phyloP scores from a whole-genome alignment of 2,329 filamentous ascomycete species.

The Annulohypoxylon truncatum region DNA sequence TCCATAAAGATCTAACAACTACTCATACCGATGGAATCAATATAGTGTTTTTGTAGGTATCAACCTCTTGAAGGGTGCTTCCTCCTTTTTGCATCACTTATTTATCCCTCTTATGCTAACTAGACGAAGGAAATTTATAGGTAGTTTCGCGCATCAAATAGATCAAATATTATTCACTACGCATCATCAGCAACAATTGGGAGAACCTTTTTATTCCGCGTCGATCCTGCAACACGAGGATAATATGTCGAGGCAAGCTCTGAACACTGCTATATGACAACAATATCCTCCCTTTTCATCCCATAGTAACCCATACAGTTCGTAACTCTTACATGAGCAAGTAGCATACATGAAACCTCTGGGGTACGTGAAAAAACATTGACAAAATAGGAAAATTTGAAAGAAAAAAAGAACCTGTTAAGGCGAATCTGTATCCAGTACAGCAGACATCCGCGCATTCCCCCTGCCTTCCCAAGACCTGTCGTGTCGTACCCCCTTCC shows the following conservation, averaged over 20 bases:
- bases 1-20: neutral
- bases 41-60: too few relatives aligned
- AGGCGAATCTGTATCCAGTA: neutral
- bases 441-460: neutral
- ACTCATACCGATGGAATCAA: too few relatives aligned
- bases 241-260: slow-evolving; percentile 3
- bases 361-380: neutral
- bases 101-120: neutral
- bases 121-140: neutral
- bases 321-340: neutral
- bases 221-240: neutral
- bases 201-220: neutral
- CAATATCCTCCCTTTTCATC: neutral
- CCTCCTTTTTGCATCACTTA: neutral
- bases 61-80: neutral
- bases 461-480: neutral
- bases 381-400: neutral
- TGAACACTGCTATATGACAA: neutral
- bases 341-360: neutral
- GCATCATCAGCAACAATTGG: neutral
- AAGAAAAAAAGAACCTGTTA: neutral
- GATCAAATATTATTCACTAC: neutral
- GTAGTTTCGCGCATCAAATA: neutral
- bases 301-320: neutral
- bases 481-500: neutral